Evolutionary conservation across 148 eudicot genomes (phyloP), one percentile per base, ranked within the genome.

Genomic region (Polygonum maritimum): DNA sequence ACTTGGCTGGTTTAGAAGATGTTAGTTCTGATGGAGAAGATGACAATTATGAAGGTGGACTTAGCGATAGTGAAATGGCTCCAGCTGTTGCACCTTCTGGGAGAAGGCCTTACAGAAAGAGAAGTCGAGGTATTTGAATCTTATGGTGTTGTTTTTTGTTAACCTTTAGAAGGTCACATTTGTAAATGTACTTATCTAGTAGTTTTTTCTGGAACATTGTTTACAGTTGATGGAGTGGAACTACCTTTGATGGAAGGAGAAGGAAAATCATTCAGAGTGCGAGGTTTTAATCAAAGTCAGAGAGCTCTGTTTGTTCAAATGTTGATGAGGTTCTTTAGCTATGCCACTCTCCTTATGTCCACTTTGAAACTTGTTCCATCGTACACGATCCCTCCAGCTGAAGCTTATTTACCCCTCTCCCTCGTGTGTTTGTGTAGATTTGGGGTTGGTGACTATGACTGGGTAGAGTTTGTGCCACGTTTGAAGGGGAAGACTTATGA

Each of bases 171-270:
- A 39, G 40, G 48, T 48, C 69, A 47, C 75, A 49, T 18, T 62
- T 18, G 22, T 12, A 31, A 67, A 21, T n/a, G 35, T 73, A 76
- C 65, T 77, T 18, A 76, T 51, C 75, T 18, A 35, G 49, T 18
- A 40, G n/a, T 3, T 36, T 19, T 81, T 41, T 80, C 40, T 74
- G 48, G 31, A 33, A 49, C 9, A 39, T 74, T 75, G 74, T 73
- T 78, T 80, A 79, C 88, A 88, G 96, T 81, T 82, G 94, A 95
- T 65, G 82, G 81, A 67, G 55, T 82, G 55, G 97, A 84, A 69
- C 89, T 81, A 81, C 99, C 98, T 31, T 81, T 95, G 81, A 91
- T 95, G 97, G 97, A 92, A 84, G 98, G 99, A 70, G 97, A 95
- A 89, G 99, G 99, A 69, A 92, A 81, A 80, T 88, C 91, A 9